These are phyloP conservation scores for Boletus reticulatus DNA, from an alignment of 768 basidiomycete species.

Conservation along the genomic window DNA sequence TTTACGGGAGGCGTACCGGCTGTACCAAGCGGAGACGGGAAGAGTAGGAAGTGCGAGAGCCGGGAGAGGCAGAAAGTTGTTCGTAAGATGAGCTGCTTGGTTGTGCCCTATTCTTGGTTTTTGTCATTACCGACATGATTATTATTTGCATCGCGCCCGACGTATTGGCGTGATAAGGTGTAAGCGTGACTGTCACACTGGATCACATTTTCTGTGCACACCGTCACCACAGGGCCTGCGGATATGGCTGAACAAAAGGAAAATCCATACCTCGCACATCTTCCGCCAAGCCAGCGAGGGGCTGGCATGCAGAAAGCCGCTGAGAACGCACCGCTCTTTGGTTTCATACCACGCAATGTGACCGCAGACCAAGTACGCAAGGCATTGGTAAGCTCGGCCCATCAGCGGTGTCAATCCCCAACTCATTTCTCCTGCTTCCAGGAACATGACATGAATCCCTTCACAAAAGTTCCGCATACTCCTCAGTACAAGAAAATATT, in stretches of 20 bases:
- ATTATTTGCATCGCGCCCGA: too few relatives aligned
- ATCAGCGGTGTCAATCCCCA: neutral
- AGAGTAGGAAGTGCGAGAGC: conserved; percentile 77
- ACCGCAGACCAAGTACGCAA: conserved; percentile 60
- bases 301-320: conserved; percentile 10
- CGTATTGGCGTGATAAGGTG: neutral
- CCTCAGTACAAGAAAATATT: conserved; percentile 84
- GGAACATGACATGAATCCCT: conserved; percentile 84
- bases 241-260: conserved; percentile 27
- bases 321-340: conserved; percentile 62
- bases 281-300: conserved; percentile 32
- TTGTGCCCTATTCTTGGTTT: neutral
- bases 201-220: conserved; percentile 9
- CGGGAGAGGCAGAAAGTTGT: conserved; percentile 66
- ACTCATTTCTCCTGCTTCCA: conserved; percentile 26
- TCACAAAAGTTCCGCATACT: conserved; percentile 78
- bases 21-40: conserved; percentile 80
- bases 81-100: conserved; percentile 49
- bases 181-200: conserved; percentile 1
- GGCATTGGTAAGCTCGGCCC: conserved; percentile 57
- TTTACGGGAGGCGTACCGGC: conserved; percentile 82
- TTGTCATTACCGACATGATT: neutral
- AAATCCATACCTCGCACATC: conserved; percentile 57
- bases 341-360: conserved; percentile 70
- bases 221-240: neutral